phyloP scores from a whole-genome alignment of 805 yeast species.

The Tetrapisispora nanseiensis region DNA sequence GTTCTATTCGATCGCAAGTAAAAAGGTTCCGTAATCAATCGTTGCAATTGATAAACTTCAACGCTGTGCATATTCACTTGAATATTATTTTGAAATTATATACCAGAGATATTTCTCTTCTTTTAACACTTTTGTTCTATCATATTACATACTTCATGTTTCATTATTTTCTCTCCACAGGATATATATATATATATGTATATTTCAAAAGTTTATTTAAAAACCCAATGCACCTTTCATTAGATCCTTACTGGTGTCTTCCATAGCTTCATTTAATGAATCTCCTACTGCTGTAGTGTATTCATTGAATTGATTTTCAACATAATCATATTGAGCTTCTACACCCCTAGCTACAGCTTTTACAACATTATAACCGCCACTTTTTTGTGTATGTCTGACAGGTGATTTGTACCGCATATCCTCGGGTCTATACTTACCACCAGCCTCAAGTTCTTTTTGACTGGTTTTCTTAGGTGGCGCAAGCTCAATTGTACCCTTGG shows the following conservation, averaged over 20 bases:
- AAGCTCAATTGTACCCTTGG: slow-evolving; percentile 33
- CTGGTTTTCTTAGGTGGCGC: slow-evolving; percentile 12
- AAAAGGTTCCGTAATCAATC: too few relatives aligned
- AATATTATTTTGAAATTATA: background rate
- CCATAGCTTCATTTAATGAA: slow-evolving; percentile 42
- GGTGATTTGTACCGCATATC: slow-evolving; percentile 37
- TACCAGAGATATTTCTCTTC: background rate
- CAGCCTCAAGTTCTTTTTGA: background rate
- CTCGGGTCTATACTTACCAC: slow-evolving; percentile 3
- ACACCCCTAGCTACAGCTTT: slow-evolving; percentile 34
- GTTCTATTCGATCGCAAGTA: background rate
- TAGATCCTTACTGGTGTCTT: slow-evolving; percentile 40
- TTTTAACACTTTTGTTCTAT: background rate
- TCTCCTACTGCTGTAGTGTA: slow-evolving; percentile 49
- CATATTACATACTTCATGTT: too few relatives aligned
- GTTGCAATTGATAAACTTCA: too few relatives aligned
- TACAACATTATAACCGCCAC: slow-evolving; percentile 34
- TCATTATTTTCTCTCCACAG: too few relatives aligned
- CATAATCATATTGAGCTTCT: slow-evolving; percentile 41
- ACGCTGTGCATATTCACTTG: background rate
- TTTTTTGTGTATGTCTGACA: slow-evolving; percentile 30
- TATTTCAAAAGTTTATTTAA: too few relatives aligned
- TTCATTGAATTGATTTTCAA: slow-evolving; percentile 47
- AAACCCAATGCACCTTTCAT: slow-evolving; percentile 47
- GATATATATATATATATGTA: background rate